phyloP scores from a whole-genome alignment of 2,329 filamentous ascomycete genomes.

The Nigrograna mackinnonii region DNA sequence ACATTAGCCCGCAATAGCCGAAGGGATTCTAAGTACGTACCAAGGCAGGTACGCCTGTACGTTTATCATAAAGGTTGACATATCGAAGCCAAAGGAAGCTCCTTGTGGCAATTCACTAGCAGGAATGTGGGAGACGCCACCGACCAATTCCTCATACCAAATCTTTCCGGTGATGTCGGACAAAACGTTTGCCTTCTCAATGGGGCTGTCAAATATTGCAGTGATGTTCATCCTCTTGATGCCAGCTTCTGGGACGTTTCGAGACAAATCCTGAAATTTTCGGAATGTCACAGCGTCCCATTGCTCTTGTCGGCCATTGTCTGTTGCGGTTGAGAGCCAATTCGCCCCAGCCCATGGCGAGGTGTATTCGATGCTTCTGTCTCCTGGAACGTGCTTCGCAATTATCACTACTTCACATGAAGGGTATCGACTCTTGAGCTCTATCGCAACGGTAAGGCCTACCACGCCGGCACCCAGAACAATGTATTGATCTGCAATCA shows the following conservation, averaged over 20 bases:
- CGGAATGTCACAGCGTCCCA: constrained; percentile 35
- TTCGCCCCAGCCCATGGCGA: constrained; percentile 90
- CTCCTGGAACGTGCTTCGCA: constrained; percentile 90
- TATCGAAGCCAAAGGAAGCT: constrained; percentile 41
- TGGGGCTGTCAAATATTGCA: constrained; percentile 29
- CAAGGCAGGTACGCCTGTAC: constrained; percentile 41
- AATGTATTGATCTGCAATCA: too few species aligned
- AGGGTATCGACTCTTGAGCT: constrained; percentile 58
- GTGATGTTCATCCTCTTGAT: constrained; percentile 30
- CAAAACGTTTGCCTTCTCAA: constrained; percentile 30
- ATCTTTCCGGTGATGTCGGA: constrained; percentile 41
- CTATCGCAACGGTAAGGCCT: constrained; percentile 67
- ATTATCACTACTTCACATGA: constrained; percentile 68
- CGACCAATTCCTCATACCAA: constrained; percentile 48
- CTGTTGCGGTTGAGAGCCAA: constrained; percentile 59
- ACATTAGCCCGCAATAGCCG: not conserved
- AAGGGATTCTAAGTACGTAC: constrained; percentile 24
- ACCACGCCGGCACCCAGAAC: constrained; percentile 63
- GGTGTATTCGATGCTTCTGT: constrained; percentile 89
- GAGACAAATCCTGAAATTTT: constrained; percentile 28
- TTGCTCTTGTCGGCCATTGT: constrained; percentile 34
- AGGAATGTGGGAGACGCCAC: constrained; percentile 34
- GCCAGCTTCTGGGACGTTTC: constrained; percentile 27
- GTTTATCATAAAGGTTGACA: constrained; percentile 42
- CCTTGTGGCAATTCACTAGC: constrained; percentile 35